Conservation (phyloP, 768 basidiomycete genomes). For the Lactarius hatsudake region DNA sequence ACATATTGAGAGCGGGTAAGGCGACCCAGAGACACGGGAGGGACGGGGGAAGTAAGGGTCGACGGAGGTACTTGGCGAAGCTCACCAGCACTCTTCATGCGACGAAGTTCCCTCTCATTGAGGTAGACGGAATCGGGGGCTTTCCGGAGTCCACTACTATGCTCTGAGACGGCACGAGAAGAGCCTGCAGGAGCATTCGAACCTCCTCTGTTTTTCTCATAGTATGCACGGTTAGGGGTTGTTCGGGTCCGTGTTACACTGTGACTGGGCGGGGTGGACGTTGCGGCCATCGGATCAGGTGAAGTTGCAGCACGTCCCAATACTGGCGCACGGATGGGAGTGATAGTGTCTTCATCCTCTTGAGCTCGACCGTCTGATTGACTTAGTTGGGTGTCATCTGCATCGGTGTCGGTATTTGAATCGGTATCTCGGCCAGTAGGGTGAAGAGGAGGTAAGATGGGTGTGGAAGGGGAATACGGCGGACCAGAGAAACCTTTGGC, state of each 20-base stretch:
- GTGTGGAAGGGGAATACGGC: constrained; percentile 63
- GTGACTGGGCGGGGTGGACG: constrained; percentile 28
- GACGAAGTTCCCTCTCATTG: constrained; percentile 30
- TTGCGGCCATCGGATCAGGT: constrained; percentile 38
- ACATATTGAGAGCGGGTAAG: constrained; percentile 49
- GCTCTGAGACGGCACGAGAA: constrained; percentile 14
- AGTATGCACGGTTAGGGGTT: constrained; percentile 53
- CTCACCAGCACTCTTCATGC: constrained; percentile 86
- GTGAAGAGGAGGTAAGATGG: constrained; percentile 52
- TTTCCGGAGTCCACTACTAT: constrained; percentile 8
- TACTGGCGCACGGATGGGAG: constrained; percentile 54
- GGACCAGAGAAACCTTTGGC: constrained; percentile 59
- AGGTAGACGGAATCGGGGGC: constrained; percentile 43
- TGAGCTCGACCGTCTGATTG: constrained; percentile 41
- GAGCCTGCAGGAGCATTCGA: constrained; percentile 4
- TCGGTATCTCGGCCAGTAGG: constrained; percentile 46
- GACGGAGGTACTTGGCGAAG: constrained; percentile 50
- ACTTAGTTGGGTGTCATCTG: constrained; percentile 50
- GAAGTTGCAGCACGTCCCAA: constrained; percentile 53
- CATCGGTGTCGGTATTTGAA: constrained; percentile 47
- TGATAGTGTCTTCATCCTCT: constrained; percentile 76
- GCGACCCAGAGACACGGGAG: constrained; percentile 39
- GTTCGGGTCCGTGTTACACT: constrained; percentile 63
- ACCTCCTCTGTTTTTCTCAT: constrained; percentile 32
- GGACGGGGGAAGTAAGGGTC: constrained; percentile 28